phyloP scores from a whole-genome alignment of 352 stramenopile species.

The Globisporangium takayamanum region DNA sequence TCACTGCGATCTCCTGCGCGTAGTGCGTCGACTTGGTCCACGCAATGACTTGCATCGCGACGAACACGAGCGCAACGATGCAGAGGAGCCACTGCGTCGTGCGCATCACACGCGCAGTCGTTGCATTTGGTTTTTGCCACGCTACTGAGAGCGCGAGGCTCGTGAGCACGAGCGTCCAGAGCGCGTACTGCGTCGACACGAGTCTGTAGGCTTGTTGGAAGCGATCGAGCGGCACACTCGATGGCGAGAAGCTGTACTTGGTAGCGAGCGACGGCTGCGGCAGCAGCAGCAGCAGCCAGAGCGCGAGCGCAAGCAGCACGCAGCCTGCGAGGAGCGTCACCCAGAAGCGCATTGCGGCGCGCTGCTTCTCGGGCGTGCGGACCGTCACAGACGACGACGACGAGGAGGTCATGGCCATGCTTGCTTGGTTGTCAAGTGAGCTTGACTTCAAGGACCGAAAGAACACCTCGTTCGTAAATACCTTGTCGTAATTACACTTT shows the following conservation, averaged over 20 bases:
- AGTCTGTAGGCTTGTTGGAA: neutral
- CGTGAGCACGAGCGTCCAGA: constrained; percentile 6
- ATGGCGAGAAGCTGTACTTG: constrained; percentile 6
- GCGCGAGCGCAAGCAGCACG: constrained; percentile 1
- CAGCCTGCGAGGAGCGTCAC: neutral
- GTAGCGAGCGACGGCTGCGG: neutral
- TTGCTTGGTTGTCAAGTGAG: too few species aligned
- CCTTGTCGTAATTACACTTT: too few species aligned
- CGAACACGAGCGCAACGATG: neutral
- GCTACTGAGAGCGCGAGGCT: neutral
- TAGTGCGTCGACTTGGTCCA: constrained; percentile 13
- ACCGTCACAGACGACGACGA: constrained; percentile 1
- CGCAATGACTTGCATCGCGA: constrained; percentile 5
- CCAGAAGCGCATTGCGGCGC: constrained; percentile 2
- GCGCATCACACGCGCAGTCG: neutral
- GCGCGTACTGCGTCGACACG: neutral
- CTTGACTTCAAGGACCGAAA: too few species aligned
- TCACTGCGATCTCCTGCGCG: neutral
- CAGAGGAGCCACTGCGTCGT: constrained; percentile 3
- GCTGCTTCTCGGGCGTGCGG: constrained; percentile 4
- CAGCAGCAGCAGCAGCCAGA: constrained; percentile 2
- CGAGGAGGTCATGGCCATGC: neutral
- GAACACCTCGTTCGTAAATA: too few species aligned
- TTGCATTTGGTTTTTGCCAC: neutral
- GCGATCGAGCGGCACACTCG: neutral